A percentile compares a stretch with the other conserved stretches of the same genome.
Conservation (phyloP, 148 eudicot species). For the Rhododendron vialii region DNA sequence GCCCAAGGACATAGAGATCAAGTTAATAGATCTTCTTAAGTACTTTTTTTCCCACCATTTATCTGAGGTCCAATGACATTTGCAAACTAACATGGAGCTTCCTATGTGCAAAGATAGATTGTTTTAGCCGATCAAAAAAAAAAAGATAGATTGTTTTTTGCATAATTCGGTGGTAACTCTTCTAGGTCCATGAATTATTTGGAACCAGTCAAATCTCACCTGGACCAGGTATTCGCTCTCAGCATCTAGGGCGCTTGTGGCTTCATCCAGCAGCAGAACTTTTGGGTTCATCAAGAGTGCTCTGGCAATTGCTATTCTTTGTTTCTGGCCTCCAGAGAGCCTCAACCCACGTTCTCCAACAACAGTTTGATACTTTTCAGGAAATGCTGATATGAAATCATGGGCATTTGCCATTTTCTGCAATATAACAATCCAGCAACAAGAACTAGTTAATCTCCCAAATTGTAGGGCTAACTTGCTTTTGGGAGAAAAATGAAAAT, state of each 20-base stretch:
- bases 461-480: background rate
- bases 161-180: background rate
- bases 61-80: background rate
- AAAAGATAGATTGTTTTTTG: background rate
- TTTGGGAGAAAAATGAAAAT: background rate
- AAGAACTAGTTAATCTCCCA: background rate
- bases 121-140: background rate
- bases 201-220: background rate
- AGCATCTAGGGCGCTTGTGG: slow-evolving; percentile 30
- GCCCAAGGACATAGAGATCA: background rate
- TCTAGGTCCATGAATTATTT: background rate
- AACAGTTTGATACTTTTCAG: slow-evolving; percentile 5
- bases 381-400: slow-evolving; percentile 11
- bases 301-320: slow-evolving; percentile 21
- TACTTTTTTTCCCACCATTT: background rate
- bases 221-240: slow-evolving; percentile 13
- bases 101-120: background rate
- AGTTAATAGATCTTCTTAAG: background rate
- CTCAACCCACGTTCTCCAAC: slow-evolving; percentile 15
- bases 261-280: slow-evolving; percentile 27
- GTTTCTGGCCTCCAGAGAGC: slow-evolving; percentile 12
- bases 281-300: slow-evolving; percentile 30
- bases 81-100: background rate
- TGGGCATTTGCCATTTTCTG: slow-evolving; percentile 17
- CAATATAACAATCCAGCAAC: background rate